Conservation (phyloP, 305 asterid species). For the Andrographis paniculata region DNA sequence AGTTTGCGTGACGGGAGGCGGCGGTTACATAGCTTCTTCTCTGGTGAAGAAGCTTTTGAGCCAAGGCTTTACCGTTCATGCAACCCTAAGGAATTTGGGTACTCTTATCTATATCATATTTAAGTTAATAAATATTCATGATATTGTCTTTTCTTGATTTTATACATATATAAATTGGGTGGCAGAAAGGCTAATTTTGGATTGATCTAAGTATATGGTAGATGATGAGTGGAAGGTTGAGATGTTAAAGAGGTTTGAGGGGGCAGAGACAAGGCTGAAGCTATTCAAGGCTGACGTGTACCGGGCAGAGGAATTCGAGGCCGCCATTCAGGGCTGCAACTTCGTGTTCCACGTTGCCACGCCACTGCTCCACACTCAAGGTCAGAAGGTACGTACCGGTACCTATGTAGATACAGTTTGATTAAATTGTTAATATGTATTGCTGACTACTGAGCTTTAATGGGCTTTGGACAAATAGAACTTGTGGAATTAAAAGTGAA, state of each 20-base stretch:
- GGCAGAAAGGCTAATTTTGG: too few relatives aligned
- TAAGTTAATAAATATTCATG: too few relatives aligned
- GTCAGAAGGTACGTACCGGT: conserved; percentile 17
- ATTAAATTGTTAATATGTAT: too few relatives aligned
- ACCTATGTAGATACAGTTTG: too few relatives aligned
- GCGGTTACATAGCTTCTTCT: conserved; percentile 17
- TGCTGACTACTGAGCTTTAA: too few relatives aligned
- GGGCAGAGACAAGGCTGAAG: conserved; percentile 23
- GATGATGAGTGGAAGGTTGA: conserved; percentile 32
- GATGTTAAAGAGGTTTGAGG: conserved; percentile 22
- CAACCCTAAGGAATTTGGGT: conserved; percentile 18
- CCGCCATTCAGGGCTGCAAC: conserved; percentile 32
- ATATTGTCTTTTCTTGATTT: too few relatives aligned
- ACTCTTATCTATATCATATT: too few relatives aligned
- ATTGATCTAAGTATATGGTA: neutral
- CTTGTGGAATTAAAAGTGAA: too few relatives aligned
- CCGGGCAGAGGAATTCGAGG: conserved; percentile 26
- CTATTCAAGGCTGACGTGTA: conserved; percentile 41
- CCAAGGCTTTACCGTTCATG: conserved; percentile 15
- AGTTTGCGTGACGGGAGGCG: conserved; percentile 23
- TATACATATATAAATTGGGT: too few relatives aligned
- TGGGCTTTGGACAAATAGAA: too few relatives aligned
- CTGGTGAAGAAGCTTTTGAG: conserved; percentile 16
- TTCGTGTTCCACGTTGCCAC: conserved; percentile 39
- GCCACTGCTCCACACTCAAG: conserved; percentile 26